phyloP scores from a whole-genome alignment of 305 asterid species.

The Solanum hybrid region DNA sequence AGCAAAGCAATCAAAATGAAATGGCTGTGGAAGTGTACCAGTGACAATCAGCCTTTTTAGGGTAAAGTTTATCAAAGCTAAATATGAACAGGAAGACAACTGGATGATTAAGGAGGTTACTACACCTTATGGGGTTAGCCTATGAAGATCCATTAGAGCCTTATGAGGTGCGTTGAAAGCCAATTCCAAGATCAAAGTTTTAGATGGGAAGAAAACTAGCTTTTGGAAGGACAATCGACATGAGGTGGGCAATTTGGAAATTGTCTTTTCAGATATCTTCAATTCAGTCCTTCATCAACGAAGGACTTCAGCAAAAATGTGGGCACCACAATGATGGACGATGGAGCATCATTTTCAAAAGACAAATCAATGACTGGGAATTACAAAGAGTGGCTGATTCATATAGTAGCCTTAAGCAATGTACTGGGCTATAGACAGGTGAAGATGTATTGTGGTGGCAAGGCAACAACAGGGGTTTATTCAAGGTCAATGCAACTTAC shows the following conservation, averaged over 20 bases:
- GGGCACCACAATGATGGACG: not conserved
- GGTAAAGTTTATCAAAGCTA: not conserved
- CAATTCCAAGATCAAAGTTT: not conserved
- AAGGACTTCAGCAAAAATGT: not conserved
- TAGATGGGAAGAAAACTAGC: not conserved
- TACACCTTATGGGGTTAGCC: not conserved
- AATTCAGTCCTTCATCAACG: not conserved
- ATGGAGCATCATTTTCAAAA: not conserved
- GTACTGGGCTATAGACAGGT: not conserved
- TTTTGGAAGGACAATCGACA: not conserved
- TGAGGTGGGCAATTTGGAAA: not conserved
- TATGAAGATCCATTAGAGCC: not conserved
- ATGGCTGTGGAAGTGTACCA: not conserved
- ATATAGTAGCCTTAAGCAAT: not conserved
- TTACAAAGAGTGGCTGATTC: not conserved
- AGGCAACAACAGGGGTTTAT: not conserved
- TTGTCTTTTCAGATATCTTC: not conserved
- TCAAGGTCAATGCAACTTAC: not conserved
- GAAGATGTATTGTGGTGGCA: not conserved
- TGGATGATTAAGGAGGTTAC: not conserved
- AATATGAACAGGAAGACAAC: not conserved
- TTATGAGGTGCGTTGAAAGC: not conserved
- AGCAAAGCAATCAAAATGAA: not conserved
- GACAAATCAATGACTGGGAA: not conserved
- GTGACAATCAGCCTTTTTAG: not conserved